A percentile compares a stretch with the other conserved stretches of the same genome.
Conservation (phyloP, 1,284 basidiomycete genomes). For the Moniliella sp. region DNA sequence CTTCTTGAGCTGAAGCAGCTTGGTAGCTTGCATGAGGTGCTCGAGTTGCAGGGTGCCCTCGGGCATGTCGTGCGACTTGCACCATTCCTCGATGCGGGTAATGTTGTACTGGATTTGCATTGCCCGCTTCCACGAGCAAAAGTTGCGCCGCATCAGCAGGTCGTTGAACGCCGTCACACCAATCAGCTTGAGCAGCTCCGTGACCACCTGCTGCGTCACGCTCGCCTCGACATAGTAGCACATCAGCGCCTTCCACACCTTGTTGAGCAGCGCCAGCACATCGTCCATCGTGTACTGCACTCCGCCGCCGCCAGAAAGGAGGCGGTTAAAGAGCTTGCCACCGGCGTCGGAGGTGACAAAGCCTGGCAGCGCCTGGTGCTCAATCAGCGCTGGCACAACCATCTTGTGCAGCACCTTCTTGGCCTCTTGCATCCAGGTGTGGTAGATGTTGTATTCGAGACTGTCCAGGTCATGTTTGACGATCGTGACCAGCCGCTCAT, state of each 20-base stretch:
- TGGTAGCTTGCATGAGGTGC: conserved; percentile 97
- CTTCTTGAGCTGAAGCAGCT: conserved; percentile 92
- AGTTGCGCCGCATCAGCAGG: conserved; percentile 89
- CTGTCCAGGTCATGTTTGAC: conserved; percentile 97
- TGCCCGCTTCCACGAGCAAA: conserved; percentile 97
- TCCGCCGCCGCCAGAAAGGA: conserved; percentile 54
- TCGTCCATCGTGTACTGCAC: conserved; percentile 98
- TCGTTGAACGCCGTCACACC: conserved; percentile 97
- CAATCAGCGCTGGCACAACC: conserved; percentile 92
- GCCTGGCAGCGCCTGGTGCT: conserved; percentile 87
- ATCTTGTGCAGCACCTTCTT: conserved; percentile 92
- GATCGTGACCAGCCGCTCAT: conserved; percentile 81
- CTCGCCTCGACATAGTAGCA: conserved; percentile 96
- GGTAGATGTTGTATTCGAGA: conserved; percentile 97
- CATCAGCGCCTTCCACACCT: conserved; percentile 94
- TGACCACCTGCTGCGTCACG: conserved; percentile 86
- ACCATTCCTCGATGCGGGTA: conserved; percentile 60
- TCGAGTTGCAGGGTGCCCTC: conserved; percentile 92
- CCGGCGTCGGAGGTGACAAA: conserved; percentile 92
- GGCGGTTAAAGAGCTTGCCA: conserved; percentile 74
- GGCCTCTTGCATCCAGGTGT: conserved; percentile 96
- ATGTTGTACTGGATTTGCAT: conserved; percentile 90
- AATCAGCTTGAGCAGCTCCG: conserved; percentile 82
- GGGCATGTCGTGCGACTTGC: conserved; percentile 61
- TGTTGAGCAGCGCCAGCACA: conserved; percentile 84